Percentiles rank a stretch among this genome's conserved stretches.
These are phyloP conservation scores for Cetraspora pellucida DNA, from an alignment of 192 early-diverging fungal genomes.

Conservation along the genomic window DNA sequence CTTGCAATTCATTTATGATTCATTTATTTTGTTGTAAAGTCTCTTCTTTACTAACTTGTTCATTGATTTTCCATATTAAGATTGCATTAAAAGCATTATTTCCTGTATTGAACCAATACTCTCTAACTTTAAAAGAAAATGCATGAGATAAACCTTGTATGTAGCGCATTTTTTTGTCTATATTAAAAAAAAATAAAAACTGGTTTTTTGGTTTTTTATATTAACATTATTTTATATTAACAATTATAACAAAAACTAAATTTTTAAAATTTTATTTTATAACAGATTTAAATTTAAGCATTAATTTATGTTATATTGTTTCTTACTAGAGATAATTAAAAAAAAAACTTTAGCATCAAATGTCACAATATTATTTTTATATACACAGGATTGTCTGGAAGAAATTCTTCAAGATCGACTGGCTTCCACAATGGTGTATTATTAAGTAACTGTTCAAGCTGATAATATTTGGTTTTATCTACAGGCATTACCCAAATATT, in stretches of 20 bases:
- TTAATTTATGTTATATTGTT: too few relatives aligned
- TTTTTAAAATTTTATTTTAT: too few relatives aligned
- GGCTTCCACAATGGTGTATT: not conserved
- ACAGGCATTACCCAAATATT: not conserved
- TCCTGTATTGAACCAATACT: not conserved
- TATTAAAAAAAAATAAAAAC: not conserved
- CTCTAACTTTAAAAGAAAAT: slow-evolving; percentile 6
- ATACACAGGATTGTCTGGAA: not conserved
- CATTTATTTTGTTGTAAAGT: not conserved
- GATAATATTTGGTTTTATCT: not conserved
- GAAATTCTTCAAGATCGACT: slow-evolving; percentile 6
- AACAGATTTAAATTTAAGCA: too few relatives aligned
- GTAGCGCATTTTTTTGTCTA: slow-evolving; percentile 7
- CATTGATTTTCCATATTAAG: not conserved
- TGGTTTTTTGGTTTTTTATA: not conserved
- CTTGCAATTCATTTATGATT: not conserved
- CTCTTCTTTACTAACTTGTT: not conserved
- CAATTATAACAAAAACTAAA: not conserved
- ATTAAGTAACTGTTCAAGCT: not conserved
- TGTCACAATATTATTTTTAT: not conserved
- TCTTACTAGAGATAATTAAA: too few relatives aligned
- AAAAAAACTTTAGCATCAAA: too few relatives aligned
- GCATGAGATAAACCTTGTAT: slow-evolving; percentile 8
- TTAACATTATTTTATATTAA: not conserved
- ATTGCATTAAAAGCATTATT: slow-evolving; percentile 13